Conservation (phyloP, 2,329 filamentous ascomycete genomes). For the Sarocladium brachiariae region DNA sequence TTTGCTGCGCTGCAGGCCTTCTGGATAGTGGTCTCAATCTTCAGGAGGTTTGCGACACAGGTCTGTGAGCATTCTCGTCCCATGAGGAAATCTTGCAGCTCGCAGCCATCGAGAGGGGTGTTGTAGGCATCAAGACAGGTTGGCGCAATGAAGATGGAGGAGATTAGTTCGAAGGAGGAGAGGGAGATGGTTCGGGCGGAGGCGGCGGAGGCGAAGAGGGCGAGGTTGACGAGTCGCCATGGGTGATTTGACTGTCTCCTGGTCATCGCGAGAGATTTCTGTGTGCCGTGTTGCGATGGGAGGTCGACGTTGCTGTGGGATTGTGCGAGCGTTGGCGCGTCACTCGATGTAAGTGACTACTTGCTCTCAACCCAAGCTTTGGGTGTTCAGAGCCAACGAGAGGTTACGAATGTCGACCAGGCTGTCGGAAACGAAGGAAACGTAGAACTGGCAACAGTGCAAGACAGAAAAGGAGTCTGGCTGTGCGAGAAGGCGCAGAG, state of each 20-base stretch:
- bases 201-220: slow-evolving; percentile 1
- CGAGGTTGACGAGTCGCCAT: not conserved
- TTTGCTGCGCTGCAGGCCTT: slow-evolving; percentile 8
- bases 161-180: slow-evolving; percentile 34
- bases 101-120: slow-evolving; percentile 31
- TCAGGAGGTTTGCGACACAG: slow-evolving; percentile 26
- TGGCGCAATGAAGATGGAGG: slow-evolving; percentile 27
- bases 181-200: slow-evolving; percentile 17
- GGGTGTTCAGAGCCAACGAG: not conserved
- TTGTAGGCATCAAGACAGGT: slow-evolving; percentile 36
- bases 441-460: too few species aligned
- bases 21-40: slow-evolving; percentile 23
- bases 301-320: not conserved
- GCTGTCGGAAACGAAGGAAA: slow-evolving; percentile 6
- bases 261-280: not conserved
- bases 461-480: not conserved
- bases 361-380: not conserved
- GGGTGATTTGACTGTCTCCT: not conserved
- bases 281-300: not conserved
- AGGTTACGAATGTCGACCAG: not conserved
- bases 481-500: not conserved
- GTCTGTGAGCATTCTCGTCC: slow-evolving; percentile 29
- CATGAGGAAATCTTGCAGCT: slow-evolving; percentile 25
- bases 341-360: not conserved
- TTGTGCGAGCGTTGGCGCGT: too few species aligned